phyloP scores from a whole-genome alignment of 163 green algal genomes.

The Prototheca wickerhamii region DNA sequence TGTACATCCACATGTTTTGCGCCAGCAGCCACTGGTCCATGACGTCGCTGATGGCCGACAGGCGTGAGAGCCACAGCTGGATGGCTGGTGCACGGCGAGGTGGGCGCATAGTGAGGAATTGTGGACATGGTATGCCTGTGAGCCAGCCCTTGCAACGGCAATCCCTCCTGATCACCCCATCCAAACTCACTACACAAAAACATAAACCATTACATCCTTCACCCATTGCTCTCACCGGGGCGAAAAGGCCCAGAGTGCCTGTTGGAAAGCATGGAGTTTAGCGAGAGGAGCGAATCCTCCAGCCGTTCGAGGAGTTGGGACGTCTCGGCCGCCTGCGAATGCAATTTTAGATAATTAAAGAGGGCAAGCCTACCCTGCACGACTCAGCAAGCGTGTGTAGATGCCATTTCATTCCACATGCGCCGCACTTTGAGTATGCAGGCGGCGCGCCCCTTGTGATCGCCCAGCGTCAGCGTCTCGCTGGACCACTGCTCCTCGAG shows the following conservation, averaged over 20 bases:
- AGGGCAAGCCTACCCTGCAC: too few relatives aligned
- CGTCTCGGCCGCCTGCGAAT: slow-evolving; percentile 58
- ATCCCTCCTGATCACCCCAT: too few relatives aligned
- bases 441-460: slow-evolving; percentile 82
- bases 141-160: too few relatives aligned
- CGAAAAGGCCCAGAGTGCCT: slow-evolving; percentile 63
- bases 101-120: too few relatives aligned
- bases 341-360: too few relatives aligned
- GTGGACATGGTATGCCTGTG: background rate
- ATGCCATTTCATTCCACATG: background rate
- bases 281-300: slow-evolving; percentile 87
- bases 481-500: slow-evolving; percentile 69
- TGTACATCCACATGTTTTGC: slow-evolving; percentile 93
- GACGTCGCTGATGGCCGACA: slow-evolving; percentile 80
- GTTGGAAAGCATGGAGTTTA: slow-evolving; percentile 88
- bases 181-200: background rate
- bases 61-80: slow-evolving; percentile 70
- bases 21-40: slow-evolving; percentile 94
- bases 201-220: too few relatives aligned
- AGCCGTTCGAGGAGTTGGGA: slow-evolving; percentile 90
- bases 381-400: background rate
- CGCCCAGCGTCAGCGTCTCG: slow-evolving; percentile 63
- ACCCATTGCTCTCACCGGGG: slow-evolving; percentile 71
- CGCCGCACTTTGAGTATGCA: slow-evolving; percentile 71
- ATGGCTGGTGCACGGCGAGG: too few relatives aligned